Conservation (phyloP, 129 eudicot genomes). For the Flaveria sonorensis region DNA sequence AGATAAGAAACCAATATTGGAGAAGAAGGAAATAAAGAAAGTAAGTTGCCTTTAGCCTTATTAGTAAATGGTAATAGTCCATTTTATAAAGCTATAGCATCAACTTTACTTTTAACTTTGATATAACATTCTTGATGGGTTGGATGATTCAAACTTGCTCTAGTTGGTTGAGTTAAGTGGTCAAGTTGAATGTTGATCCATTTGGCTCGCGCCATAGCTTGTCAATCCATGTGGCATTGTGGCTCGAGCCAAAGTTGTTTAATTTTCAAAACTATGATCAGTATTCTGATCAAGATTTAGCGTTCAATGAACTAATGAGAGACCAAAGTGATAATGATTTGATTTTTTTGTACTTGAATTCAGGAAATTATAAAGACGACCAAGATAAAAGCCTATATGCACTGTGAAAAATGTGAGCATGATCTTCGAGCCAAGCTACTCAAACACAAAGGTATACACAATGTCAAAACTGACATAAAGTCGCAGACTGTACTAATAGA, state of each 20-base stretch:
- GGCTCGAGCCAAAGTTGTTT: not conserved
- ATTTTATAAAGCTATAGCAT: too few relatives aligned
- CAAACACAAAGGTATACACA: slow-evolving; percentile 78
- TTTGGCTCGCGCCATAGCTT: not conserved
- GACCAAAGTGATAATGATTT: not conserved
- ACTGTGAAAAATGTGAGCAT: slow-evolving; percentile 76
- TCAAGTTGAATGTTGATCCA: not conserved
- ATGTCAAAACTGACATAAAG: slow-evolving; percentile 72
- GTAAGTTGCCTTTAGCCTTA: slow-evolving; percentile 23
- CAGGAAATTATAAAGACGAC: slow-evolving; percentile 63
- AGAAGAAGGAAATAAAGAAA: slow-evolving; percentile 47
- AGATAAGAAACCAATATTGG: slow-evolving; percentile 36
- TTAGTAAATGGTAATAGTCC: too few relatives aligned
- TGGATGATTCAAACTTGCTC: too few relatives aligned
- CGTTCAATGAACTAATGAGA: not conserved
- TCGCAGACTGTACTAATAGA: slow-evolving; percentile 74
- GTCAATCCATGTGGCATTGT: not conserved
- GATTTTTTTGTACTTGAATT: slow-evolving; percentile 3
- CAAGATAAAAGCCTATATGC: slow-evolving; percentile 65
- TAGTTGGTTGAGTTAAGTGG: not conserved
- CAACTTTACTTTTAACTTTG: too few relatives aligned
- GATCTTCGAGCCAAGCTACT: slow-evolving; percentile 57
- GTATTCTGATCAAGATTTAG: not conserved
- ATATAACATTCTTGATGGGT: too few relatives aligned
- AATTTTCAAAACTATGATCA: not conserved